These are phyloP conservation scores for Lasiodiplodia sp. DNA, from an alignment of 2,329 filamentous ascomycete species.

Conservation along the genomic window DNA sequence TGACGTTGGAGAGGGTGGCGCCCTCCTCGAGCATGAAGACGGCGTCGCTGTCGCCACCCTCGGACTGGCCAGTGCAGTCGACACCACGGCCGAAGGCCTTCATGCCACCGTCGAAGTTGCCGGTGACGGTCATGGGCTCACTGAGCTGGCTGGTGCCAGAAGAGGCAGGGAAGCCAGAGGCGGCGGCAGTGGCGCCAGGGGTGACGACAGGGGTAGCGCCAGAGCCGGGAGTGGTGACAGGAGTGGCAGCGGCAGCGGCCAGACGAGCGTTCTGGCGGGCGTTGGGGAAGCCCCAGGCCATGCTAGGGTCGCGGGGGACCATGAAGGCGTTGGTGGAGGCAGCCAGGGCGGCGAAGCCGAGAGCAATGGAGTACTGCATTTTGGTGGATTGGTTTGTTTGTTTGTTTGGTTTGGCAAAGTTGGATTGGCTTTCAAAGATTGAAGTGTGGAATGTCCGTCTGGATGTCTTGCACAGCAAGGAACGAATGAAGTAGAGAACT, in stretches of 20 bases:
- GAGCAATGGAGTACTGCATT: constrained; percentile 29
- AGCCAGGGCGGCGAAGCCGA: constrained; percentile 21
- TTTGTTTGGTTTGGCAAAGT: constrained; percentile 20
- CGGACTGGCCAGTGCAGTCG: constrained; percentile 26
- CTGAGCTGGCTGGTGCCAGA: constrained; percentile 29
- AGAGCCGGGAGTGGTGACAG: constrained; percentile 15
- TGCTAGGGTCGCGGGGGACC: constrained; percentile 18
- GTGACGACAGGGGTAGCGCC: constrained; percentile 12
- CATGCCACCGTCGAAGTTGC: constrained; percentile 31
- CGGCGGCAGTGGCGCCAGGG: constrained; percentile 23
- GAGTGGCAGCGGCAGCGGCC: constrained; percentile 1
- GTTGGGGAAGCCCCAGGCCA: constrained; percentile 13
- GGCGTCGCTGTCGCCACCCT: constrained; percentile 30
- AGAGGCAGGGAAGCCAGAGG: constrained; percentile 26
- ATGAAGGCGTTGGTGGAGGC: constrained; percentile 27
- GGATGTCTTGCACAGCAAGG: constrained; percentile 29
- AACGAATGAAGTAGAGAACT: constrained; percentile 19
- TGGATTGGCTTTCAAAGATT: constrained; percentile 23
- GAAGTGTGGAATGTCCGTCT: constrained; percentile 12
- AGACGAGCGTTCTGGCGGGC: constrained; percentile 13
- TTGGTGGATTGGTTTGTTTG: constrained; percentile 9
- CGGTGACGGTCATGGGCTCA: constrained; percentile 28
- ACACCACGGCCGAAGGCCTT: constrained; percentile 31
- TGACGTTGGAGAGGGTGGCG: constrained; percentile 57
- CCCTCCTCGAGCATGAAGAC: constrained; percentile 31